Base-by-base conservation (phyloP, 768 basidiomycete species). In the Chiua virens region DNA sequence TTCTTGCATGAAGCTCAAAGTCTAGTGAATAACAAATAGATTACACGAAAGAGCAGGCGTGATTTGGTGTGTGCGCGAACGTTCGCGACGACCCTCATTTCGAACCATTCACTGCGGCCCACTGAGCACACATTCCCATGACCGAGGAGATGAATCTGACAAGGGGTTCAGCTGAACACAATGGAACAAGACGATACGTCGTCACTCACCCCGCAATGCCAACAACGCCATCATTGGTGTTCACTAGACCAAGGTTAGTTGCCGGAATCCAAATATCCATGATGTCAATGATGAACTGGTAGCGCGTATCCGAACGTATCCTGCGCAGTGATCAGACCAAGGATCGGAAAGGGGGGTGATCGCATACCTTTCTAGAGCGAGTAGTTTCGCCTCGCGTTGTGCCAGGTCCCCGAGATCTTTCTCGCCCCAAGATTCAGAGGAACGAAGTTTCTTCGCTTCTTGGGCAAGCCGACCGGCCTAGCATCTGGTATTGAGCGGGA, bases 191-290 rank as follows among this genome's bases (percentile, higher is more conserved):
- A 39, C 4, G 20, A 30, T 18, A 40, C 8, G 41, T 68, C 63
- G 42, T 53, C 11, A 71, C 80, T 62, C 54, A 96, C 92, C 96
- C 97, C 56, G 90, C 78, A 51, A 90, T 75, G 48, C 97, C 96
- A 25, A 96, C 72, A 18, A 82, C 63, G 22, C 96, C 95, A 53
- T 98, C 97, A 64, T 87, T 92, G 57, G 95, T 60, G 57, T 80
- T 79, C 55, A 85, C 77, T 46, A 89, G 72, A 15, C 87, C 90
- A 36, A 94, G 78, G 51, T 80, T 87, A 18, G 86, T 85, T 8
- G 92, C 89, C 6, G 97, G 97, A 60, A 95, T 83, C 85, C 87
- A 95, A 52, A 93, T 70, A 66, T 99, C 97, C 51, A 94, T 75
- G 18, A 82, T 63, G 67, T 99, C 97, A 52, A 90, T 83, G 48